phyloP scores from a whole-genome alignment of 2,329 filamentous ascomycete genomes.

The Penicillium sp. region DNA sequence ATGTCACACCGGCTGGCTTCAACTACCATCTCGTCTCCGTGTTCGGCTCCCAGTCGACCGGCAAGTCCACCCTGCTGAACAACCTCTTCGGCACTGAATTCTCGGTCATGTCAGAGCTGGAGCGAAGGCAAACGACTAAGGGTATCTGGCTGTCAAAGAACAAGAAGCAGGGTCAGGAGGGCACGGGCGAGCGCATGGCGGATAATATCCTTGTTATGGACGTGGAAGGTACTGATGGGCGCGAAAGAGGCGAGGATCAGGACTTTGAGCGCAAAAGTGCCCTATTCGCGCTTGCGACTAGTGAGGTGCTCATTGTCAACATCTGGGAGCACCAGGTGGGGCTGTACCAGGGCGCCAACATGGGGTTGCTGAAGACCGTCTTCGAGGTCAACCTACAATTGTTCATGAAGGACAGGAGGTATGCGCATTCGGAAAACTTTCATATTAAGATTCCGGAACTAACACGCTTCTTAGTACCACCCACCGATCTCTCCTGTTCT shows the following conservation, averaged over 20 bases:
- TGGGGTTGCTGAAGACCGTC: slow-evolving; percentile 96
- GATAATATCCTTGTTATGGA: slow-evolving; percentile 99
- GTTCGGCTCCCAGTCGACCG: slow-evolving; percentile 96
- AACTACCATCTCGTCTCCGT: slow-evolving; percentile 99
- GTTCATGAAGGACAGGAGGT: slow-evolving; percentile 93
- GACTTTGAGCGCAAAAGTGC: slow-evolving; percentile 99
- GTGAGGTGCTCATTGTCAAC: slow-evolving; percentile 96
- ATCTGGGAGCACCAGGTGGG: slow-evolving; percentile 99
- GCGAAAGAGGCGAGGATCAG: slow-evolving; percentile 94
- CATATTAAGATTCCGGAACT: slow-evolving; percentile 5
- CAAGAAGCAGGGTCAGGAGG: slow-evolving; percentile 54
- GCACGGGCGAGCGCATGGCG: slow-evolving; percentile 61
- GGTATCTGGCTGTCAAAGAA: slow-evolving; percentile 99
- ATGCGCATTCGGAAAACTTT: slow-evolving; percentile 33
- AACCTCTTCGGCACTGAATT: slow-evolving; percentile 93
- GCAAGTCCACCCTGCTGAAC: slow-evolving; percentile 95
- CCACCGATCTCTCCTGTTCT: slow-evolving; percentile 88
- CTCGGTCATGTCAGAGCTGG: slow-evolving; percentile 93
- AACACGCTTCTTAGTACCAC: slow-evolving; percentile 56
- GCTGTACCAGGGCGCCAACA: slow-evolving; percentile 96
- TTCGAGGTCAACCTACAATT: slow-evolving; percentile 98
- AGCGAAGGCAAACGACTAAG: slow-evolving; percentile 94
- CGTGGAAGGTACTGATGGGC: slow-evolving; percentile 93
- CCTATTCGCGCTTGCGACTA: slow-evolving; percentile 92
- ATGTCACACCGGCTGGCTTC: slow-evolving; percentile 84